Base-by-base conservation (phyloP, 164 flowering plant genomes). In the Nelumbo lutea region DNA sequence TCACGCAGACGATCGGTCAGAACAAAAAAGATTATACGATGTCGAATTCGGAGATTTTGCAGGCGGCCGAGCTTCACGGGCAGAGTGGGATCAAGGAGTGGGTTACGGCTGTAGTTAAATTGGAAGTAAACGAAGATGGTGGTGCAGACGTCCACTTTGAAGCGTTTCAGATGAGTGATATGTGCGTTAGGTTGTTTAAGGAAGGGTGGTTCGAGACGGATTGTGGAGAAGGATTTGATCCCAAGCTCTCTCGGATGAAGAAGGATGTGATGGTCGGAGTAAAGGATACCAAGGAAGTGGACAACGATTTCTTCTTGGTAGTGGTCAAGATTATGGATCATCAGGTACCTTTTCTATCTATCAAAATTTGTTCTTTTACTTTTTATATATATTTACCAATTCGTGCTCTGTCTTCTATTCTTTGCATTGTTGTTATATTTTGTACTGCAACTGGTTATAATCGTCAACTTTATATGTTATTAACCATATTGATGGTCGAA, bases 121-220 rank as follows among this genome's bases (percentile, higher is more conserved):
- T 94, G 67, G 86, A 87, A 82, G 97, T 90, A 68, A 86, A 83
- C 74, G 98, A 90, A 77, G 96, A 94, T 71, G 98, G 95, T 0
- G 89, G 74, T 5, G 88, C 96, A 0, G 98, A 89, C 70, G 91
- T 91, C 67, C 94, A 93, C 60, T 90, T 93, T 66, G 98, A 93
- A 83, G 93, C 98, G 6, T 94, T 94, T 81, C 98, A 94, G 85
- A 86, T 91, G 97, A 94, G 97, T 77, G 98, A 91, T 78, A 78
- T 82, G 82, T 91, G 98, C 53, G 79, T 91, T 42, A 84, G 81
- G 77, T 74, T 94, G 82, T 91, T 87, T 66, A 90, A 87, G 79
- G 97, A 94, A 74, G 90, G 83, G 27, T 94, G 96, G 98, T 91
- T 90, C 43, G 91, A 82, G 80, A 85, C 80, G 0, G 90, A 91